Evolutionary conservation across 768 basidiomycete genomes (phyloP), one percentile per base, ranked within the genome.

Genomic region (Porpolomopsis calyptriformis): DNA sequence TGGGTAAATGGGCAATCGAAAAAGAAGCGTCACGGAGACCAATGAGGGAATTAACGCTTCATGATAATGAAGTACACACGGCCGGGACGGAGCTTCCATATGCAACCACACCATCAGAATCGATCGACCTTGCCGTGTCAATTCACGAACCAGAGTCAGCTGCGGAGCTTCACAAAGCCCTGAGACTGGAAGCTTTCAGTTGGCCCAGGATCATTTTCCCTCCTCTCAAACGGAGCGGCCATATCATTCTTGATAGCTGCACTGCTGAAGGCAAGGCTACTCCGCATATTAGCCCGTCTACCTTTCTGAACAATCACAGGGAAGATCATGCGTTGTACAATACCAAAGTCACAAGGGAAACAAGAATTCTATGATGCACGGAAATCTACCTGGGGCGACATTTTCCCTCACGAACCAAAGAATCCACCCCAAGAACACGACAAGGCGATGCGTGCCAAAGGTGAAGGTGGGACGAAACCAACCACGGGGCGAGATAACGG

Each of bases 271-370:
- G 93, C 87, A n/a, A 47, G 29, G 40, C 51, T 5, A 29, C 40
- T 4, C 37, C 47, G 35, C 20, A n/a, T 31, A 24, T 22, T 23
- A 18, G 36, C 16, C 20, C 16, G n/a, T 16, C 25, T n/a, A 20
- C 5, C 9, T 10, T 16, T 36, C 29, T 26, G 20, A 35, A 4
- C 25, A 9, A n/a, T 29, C 43, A n/a, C 55, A 96, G 94, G 86
- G 25, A 82, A 87, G 64, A 84, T 98, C 39, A 85, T 92, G 75
- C 81, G 94, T 4, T 67, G 93, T 62, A 94, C 85, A 4, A 80
- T 94, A 31, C 87, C 94, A 0, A 91, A 80, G 54, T 93, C 89
- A 2, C 92, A 93, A 65, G 92, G 92, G n/a, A 93, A 90, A 61
- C 92, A 97, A 55, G 74, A 78, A 0, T 99, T 80, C 59, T 91